Conservation (phyloP, 306 rosid species). For the Acacia confusa region DNA sequence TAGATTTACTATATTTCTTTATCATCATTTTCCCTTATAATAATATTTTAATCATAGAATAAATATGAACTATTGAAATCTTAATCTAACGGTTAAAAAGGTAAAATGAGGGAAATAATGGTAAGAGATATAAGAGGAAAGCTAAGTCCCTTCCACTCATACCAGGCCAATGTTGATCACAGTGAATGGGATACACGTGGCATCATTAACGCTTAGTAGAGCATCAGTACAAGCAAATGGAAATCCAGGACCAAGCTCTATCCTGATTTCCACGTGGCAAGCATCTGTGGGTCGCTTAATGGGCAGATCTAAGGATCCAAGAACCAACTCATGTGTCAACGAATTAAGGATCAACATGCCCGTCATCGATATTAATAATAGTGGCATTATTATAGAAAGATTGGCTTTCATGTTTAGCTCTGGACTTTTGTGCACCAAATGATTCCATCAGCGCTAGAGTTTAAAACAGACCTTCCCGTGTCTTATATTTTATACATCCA, state of each 20-base stretch:
- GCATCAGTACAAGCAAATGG: neutral
- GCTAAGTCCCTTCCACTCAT: too few relatives aligned
- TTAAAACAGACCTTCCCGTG: neutral
- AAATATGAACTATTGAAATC: too few relatives aligned
- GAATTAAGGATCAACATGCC: neutral
- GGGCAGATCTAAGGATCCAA: neutral
- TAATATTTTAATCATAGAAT: too few relatives aligned
- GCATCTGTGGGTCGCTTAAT: neutral
- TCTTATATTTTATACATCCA: neutral
- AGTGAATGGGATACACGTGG: too few relatives aligned
- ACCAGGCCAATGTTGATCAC: too few relatives aligned
- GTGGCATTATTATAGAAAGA: neutral
- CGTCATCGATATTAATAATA: neutral
- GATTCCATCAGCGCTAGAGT: neutral
- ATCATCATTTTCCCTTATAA: too few relatives aligned
- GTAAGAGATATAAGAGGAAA: too few relatives aligned
- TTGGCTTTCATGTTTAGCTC: neutral
- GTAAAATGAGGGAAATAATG: too few relatives aligned
- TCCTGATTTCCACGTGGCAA: neutral
- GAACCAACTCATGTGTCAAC: neutral
- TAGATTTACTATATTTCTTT: too few relatives aligned
- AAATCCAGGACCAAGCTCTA: neutral
- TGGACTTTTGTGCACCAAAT: neutral
- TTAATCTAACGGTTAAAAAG: too few relatives aligned
- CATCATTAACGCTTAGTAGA: neutral